These are phyloP conservation scores for Euphorbia celastroides DNA, from an alignment of 441 rosid species.

Conservation along the genomic window DNA sequence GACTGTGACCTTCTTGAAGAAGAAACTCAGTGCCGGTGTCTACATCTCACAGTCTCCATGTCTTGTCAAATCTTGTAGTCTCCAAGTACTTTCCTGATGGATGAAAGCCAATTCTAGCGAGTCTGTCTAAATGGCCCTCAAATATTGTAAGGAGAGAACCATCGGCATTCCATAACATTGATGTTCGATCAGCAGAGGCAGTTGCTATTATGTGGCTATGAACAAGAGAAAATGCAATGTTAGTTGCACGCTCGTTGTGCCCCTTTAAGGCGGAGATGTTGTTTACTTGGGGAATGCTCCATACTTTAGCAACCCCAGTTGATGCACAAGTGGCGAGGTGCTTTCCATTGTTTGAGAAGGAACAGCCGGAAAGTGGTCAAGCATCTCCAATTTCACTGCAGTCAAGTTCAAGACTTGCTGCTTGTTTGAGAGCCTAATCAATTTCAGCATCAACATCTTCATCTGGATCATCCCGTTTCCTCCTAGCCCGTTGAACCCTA, in stretches of 20 bases:
- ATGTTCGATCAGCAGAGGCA: constrained; percentile 94
- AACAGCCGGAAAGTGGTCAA: constrained; percentile 82
- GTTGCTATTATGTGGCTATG: constrained; percentile 66
- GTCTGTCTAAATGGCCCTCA: constrained; percentile 91
- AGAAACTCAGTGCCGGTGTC: constrained; percentile 76
- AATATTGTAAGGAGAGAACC: constrained; percentile 68
- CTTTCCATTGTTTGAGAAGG: constrained; percentile 70
- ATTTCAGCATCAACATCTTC: constrained; percentile 84
- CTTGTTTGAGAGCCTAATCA: constrained; percentile 63
- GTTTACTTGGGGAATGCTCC: constrained; percentile 74
- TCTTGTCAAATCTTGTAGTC: constrained; percentile 88
- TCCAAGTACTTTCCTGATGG: constrained; percentile 89
- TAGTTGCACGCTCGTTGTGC: constrained; percentile 86
- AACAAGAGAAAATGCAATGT: constrained; percentile 82
- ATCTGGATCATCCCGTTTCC: constrained; percentile 88
- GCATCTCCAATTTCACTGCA: constrained; percentile 88
- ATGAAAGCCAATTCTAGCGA: constrained; percentile 85
- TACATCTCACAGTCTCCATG: constrained; percentile 94
- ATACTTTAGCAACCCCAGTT: constrained; percentile 78
- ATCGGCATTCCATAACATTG: constrained; percentile 77
- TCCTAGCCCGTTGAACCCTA: constrained; percentile 58
- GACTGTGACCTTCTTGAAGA: constrained; percentile 93
- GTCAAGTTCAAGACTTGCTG: constrained; percentile 59
- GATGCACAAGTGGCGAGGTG: constrained; percentile 73
- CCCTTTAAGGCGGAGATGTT: constrained; percentile 63